Conservation (phyloP, 768 basidiomycete genomes). For the Rhodotorula babjevae region DNA sequence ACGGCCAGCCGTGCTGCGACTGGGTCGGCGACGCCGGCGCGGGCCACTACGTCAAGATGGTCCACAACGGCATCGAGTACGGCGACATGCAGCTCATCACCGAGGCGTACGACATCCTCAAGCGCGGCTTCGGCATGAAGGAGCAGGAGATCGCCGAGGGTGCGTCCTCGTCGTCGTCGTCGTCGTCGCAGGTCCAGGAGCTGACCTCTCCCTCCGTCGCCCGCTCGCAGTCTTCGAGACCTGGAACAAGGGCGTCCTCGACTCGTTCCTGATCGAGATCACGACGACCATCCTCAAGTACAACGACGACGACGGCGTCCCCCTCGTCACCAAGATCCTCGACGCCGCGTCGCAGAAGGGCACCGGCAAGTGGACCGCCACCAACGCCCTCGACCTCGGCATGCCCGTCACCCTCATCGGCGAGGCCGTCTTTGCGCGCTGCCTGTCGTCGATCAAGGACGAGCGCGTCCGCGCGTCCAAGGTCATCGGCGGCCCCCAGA, state of each 20-base stretch:
- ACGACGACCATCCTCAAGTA: conserved; percentile 90
- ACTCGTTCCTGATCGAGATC: conserved; percentile 99
- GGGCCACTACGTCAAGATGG: conserved; percentile 90
- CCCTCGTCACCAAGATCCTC: conserved; percentile 87
- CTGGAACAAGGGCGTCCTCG: conserved; percentile 98
- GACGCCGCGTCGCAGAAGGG: conserved; percentile 98
- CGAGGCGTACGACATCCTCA: conserved; percentile 97
- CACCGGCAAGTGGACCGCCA: conserved; percentile 99
- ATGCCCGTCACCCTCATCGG: conserved; percentile 90
- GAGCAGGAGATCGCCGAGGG: conserved; percentile 82
- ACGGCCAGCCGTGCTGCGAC: conserved; percentile 94
- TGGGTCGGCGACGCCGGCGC: conserved; percentile 89
- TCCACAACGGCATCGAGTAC: conserved; percentile 91
- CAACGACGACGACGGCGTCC: conserved; percentile 89
- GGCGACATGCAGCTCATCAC: conserved; percentile 97
- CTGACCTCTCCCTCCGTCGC: too few species aligned
- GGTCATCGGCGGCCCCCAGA: conserved; percentile 80
- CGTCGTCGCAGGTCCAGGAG: too few species aligned
- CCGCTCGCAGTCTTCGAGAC: conserved; percentile 66
- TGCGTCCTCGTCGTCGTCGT: neutral
- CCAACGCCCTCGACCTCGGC: conserved; percentile 83
- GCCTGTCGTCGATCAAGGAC: conserved; percentile 91
- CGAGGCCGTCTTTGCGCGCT: conserved; percentile 98
- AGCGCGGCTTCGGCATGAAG: conserved; percentile 79
- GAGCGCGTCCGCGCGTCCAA: conserved; percentile 93